These are phyloP conservation scores for Moniliophthora roreri DNA, from an alignment of 1,284 basidiomycete genomes.

Conservation along the genomic window DNA sequence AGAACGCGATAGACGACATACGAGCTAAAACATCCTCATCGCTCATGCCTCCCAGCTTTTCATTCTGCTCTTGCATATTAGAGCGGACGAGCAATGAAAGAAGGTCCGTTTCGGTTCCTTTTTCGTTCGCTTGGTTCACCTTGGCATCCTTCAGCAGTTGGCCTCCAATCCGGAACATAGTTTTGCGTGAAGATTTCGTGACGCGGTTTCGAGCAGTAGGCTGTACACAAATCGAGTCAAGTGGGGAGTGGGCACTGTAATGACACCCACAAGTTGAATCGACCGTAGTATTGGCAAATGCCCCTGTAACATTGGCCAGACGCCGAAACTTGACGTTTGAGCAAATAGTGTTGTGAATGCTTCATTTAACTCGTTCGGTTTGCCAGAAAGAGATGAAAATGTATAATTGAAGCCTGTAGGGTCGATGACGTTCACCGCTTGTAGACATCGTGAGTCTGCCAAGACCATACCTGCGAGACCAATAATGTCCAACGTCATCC, in stretches of 20 bases:
- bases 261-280: slow-evolving; percentile 32
- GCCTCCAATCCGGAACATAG: slow-evolving; percentile 37
- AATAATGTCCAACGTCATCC: slow-evolving; percentile 67
- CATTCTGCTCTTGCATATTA: slow-evolving; percentile 47
- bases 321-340: slow-evolving; percentile 20
- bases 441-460: not conserved
- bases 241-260: too few species aligned
- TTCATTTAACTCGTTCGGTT: slow-evolving; percentile 45
- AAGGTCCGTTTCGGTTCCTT: slow-evolving; percentile 38
- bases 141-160: slow-evolving; percentile 47
- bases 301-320: slow-evolving; percentile 33
- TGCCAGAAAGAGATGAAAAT: slow-evolving; percentile 39
- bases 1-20: too few species aligned
- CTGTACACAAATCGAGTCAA: slow-evolving; percentile 14
- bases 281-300: slow-evolving; percentile 40
- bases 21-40: slow-evolving; percentile 61
- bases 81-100: slow-evolving; percentile 60
- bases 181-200: slow-evolving; percentile 18
- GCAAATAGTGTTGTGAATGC: slow-evolving; percentile 47
- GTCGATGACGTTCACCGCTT: too few species aligned
- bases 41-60: slow-evolving; percentile 56
- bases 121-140: slow-evolving; percentile 27
- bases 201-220: slow-evolving; percentile 21
- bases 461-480: slow-evolving; percentile 56
- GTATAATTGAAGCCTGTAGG: slow-evolving; percentile 62